Evolutionary conservation across 129 eudicot genomes (phyloP).

Genomic region (Solidago caesia): DNA sequence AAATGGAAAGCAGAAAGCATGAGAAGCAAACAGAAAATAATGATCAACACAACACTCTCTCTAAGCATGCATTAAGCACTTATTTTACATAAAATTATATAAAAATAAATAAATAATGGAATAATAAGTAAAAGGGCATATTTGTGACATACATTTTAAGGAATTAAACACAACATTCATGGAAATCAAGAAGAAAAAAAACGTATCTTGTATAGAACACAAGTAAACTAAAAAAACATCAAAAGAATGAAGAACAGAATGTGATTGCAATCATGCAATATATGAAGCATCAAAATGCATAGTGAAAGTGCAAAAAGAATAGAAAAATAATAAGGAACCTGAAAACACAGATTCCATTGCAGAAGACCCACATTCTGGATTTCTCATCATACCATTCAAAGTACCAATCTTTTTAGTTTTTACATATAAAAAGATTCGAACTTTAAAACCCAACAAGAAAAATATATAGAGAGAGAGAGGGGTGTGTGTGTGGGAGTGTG

Average conservation of each 20-base stretch:
- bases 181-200: slow-evolving; percentile 22
- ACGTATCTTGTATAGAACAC: not conserved
- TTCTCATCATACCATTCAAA: slow-evolving; percentile 33
- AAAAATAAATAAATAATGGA: not conserved
- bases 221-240: not conserved
- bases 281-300: slow-evolving; percentile 5
- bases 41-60: slow-evolving; percentile 13
- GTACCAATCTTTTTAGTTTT: slow-evolving; percentile 28
- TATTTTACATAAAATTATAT: not conserved
- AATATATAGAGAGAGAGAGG: not conserved
- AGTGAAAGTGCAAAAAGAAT: not conserved
- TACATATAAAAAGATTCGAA: not conserved
- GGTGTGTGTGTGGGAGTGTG: not conserved
- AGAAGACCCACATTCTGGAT: slow-evolving; percentile 37
- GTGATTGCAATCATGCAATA: slow-evolving; percentile 24
- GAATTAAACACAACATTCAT: slow-evolving; percentile 19
- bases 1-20: slow-evolving; percentile 6
- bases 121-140: not conserved
- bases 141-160: slow-evolving; percentile 24
- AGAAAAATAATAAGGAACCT: slow-evolving; percentile 29
- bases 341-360: slow-evolving; percentile 48
- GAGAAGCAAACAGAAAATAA: slow-evolving; percentile 3
- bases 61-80: slow-evolving; percentile 19
- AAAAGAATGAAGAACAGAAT: slow-evolving; percentile 7
- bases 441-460: slow-evolving; percentile 8